Percentiles rank a stretch among this genome's conserved stretches.
phyloP scores from a whole-genome alignment of 768 basidiomycete species.

The Daedaleopsis sinensis region DNA sequence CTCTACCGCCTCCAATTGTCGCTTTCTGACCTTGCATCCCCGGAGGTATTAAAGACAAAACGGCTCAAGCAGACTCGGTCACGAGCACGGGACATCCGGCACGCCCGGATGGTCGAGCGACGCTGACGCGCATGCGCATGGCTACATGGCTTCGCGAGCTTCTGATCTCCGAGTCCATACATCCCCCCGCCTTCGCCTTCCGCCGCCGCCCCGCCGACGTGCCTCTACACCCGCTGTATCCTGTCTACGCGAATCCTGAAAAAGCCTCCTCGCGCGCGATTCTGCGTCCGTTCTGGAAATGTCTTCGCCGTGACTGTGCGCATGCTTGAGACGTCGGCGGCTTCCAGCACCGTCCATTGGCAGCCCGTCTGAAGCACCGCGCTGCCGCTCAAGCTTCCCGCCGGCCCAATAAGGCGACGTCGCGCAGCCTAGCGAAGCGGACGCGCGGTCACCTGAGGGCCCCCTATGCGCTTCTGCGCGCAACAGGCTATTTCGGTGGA shows the following conservation, averaged over 20 bases:
- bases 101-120: neutral
- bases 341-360: too few relatives aligned
- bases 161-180: conserved; percentile 13
- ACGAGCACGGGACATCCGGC: conserved; percentile 14
- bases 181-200: neutral
- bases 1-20: too few relatives aligned
- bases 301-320: neutral
- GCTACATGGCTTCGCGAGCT: conserved; percentile 8
- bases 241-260: neutral
- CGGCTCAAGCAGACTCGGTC: neutral
- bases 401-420: neutral
- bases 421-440: neutral
- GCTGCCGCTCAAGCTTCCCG: neutral
- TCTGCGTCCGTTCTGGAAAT: neutral
- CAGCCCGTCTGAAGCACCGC: neutral
- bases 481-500: neutral
- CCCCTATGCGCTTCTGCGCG: neutral
- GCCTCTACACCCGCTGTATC: neutral
- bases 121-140: conserved; percentile 11
- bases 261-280: neutral
- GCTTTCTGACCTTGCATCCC: neutral
- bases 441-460: conserved; percentile 9
- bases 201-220: neutral
- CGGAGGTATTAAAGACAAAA: neutral
- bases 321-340: neutral